Conservation (phyloP, 305 asterid species). For the Stenogyne calaminthoides region DNA sequence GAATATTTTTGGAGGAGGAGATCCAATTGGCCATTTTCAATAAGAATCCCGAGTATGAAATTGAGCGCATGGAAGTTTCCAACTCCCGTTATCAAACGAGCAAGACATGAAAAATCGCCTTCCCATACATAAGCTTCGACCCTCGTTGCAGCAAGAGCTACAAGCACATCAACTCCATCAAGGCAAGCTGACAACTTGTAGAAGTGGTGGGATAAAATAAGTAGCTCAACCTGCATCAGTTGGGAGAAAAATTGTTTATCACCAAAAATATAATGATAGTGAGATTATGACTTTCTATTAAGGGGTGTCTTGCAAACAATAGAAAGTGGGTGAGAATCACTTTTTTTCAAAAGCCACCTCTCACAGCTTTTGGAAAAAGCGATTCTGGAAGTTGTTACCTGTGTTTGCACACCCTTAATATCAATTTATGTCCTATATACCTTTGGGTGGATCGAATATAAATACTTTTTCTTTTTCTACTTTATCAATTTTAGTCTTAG, state of each 20-base stretch:
- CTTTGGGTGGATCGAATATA: too few species aligned
- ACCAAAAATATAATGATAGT: neutral
- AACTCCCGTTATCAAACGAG: constrained; percentile 97
- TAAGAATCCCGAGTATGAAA: constrained; percentile 92
- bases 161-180: constrained; percentile 99
- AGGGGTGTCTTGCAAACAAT: too few species aligned
- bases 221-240: constrained; percentile 89
- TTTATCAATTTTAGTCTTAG: too few species aligned
- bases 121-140: constrained; percentile 96
- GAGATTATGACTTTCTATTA: neutral
- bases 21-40: constrained; percentile 93
- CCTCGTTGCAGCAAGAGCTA: constrained; percentile 95
- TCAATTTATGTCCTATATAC: too few species aligned
- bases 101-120: constrained; percentile 95
- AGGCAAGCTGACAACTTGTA: constrained; percentile 96
- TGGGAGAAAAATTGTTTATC: neutral
- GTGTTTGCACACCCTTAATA: too few species aligned
- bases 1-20: constrained; percentile 95
- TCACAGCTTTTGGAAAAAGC: too few species aligned
- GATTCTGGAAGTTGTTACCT: too few species aligned
- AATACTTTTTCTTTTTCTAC: too few species aligned
- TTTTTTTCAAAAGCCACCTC: too few species aligned
- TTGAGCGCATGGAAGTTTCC: constrained; percentile 93
- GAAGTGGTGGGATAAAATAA: constrained; percentile 96
- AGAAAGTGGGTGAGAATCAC: too few species aligned